Evolutionary conservation across 345 rosid species (phyloP), one percentile per base, ranked within the genome.

Genomic region (Angophora floribunda): DNA sequence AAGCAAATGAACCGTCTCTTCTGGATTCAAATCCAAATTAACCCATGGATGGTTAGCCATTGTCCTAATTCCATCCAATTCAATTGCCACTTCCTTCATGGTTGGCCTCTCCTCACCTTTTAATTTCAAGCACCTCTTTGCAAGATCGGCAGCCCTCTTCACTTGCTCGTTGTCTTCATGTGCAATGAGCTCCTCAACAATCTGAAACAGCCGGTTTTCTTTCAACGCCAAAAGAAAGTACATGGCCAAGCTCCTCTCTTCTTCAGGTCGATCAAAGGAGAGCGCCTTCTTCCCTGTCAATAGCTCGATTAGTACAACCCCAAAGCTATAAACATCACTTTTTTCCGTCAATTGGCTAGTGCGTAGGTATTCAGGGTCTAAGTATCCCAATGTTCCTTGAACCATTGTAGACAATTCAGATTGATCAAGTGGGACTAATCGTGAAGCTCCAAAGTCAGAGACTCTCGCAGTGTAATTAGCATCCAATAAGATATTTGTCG

Each of bases 291-390:
- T 80, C 85, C 92, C 94, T 0, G 92, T 94, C 79, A 92, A 70
- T 21, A 93, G 91, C 90, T 94, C 94, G 19, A 87, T 87, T 36
- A 93, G 59, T 15, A 90, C 95, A 45, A 94, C 94, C 4, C 94
- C 92, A n/a, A 93, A 94, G 80, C 93, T 93, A 12, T 93, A 93
- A 7, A 93, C 95, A 91, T 93, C 93, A 2, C 95, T 93, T 85
- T 93, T 93, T 63, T 89, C 89, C 1, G 93, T 91, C 7, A 87
- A 87, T 57, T 87, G 88, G 65, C 87, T 84, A 1, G 93, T 89
- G 4, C 52, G 90, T 61, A 89, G 89, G 89, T 93, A 93, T 49
- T 92, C 93, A 24, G 95, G 95, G 88, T 93, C 93, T 79, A 93
- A 59, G 63, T 93, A 93, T 6, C 94, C 95, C 53, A 91, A 55